phyloP scores from a whole-genome alignment of 164 flowering plant species.

The Litsea cubeba region DNA sequence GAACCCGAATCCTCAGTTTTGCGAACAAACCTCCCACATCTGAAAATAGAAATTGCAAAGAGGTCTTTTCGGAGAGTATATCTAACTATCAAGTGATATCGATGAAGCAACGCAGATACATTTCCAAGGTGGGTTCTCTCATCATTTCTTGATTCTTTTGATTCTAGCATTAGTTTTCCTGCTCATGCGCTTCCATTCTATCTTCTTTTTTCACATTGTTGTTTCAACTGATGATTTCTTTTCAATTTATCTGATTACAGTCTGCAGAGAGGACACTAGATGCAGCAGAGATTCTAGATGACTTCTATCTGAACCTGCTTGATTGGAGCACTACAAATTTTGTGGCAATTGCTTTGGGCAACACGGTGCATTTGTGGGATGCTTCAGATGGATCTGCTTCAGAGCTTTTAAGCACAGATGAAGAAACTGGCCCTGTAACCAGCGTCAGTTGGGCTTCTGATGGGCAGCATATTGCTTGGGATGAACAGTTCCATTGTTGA shows the following conservation, averaged over 20 bases:
- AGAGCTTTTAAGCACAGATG: no score
- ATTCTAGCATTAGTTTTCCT: neutral
- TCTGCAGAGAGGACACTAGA: slow-evolving; percentile 56
- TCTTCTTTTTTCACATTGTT: no score
- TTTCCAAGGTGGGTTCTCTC: slow-evolving; percentile 33
- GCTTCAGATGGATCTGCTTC: neutral
- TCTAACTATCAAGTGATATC: slow-evolving; percentile 21
- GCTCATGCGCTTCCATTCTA: neutral
- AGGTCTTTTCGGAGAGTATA: slow-evolving; percentile 8
- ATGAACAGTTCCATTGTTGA: no score
- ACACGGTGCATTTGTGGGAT: slow-evolving; percentile 35
- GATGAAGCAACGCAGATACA: slow-evolving; percentile 34
- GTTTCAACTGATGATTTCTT: no score
- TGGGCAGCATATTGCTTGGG: no score
- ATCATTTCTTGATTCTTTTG: neutral
- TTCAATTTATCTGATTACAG: slow-evolving; percentile 19
- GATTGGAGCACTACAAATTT: slow-evolving; percentile 48
- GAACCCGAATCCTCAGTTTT: slow-evolving; percentile 47
- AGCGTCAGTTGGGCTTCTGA: no score
- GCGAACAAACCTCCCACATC: slow-evolving; percentile 44
- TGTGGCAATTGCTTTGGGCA: slow-evolving; percentile 42
- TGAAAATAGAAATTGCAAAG: slow-evolving; percentile 19
- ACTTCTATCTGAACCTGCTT: slow-evolving; percentile 39
- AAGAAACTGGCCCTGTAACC: no score
- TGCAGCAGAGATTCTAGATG: slow-evolving; percentile 42